Conservation (phyloP, 768 basidiomycete genomes). For the Hygrophoropsis aurantiaca region DNA sequence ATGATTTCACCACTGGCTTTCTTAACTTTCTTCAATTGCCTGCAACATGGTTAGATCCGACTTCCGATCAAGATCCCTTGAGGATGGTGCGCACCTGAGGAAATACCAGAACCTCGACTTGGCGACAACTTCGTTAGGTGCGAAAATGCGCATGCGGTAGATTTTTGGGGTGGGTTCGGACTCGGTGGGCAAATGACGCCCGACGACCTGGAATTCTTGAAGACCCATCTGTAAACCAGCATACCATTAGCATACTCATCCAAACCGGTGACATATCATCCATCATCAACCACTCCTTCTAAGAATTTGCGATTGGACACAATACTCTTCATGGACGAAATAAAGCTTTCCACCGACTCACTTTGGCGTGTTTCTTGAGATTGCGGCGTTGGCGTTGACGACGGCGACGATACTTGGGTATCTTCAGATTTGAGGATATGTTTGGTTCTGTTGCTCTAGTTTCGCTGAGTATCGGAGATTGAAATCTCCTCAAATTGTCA, state of each 20-base stretch:
- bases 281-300: conserved; percentile 19
- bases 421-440: conserved; percentile 9
- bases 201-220: conserved; percentile 95
- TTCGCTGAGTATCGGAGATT: too few relatives aligned
- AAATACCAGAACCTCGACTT: conserved; percentile 99
- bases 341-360: conserved; percentile 17
- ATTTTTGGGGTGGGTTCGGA: conserved; percentile 94
- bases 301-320: not conserved
- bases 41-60: conserved; percentile 21
- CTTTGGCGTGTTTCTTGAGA: conserved; percentile 24
- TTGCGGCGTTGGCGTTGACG: conserved; percentile 27
- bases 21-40: conserved; percentile 99
- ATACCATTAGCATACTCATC: conserved; percentile 21
- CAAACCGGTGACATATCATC: conserved; percentile 22
- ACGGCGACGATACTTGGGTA: conserved; percentile 17
- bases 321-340: not conserved
- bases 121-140: conserved; percentile 97
- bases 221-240: conserved; percentile 62
- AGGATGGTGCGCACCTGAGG: conserved; percentile 61
- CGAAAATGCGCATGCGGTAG: conserved; percentile 99
- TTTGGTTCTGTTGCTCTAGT: conserved; percentile 24
- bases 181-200: conserved; percentile 95
- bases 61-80: not conserved
- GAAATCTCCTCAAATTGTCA: too few relatives aligned
- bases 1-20: conserved; percentile 99